Evolutionary conservation across 148 eudicot species (phyloP), one percentile per base, ranked within the genome.

Genomic region (Amaranthus palmeri): DNA sequence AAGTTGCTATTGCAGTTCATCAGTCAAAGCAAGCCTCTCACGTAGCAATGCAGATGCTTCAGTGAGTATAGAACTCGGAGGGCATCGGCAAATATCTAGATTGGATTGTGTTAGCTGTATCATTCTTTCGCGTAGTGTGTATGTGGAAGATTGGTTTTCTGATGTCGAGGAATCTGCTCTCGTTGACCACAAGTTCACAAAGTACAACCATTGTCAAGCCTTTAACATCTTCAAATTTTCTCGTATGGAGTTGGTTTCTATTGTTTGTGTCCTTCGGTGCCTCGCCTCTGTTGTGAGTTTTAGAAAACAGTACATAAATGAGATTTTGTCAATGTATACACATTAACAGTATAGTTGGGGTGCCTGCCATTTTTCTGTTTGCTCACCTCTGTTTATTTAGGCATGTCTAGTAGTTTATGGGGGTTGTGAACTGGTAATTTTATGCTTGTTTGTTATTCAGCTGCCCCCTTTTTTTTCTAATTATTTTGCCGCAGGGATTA

Each of bases 321-420:
- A 74, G 81, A 70, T 81, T 81, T 81, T 81, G 81, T 66, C 70
- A 56, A 54, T 77, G 81, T 77, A 69, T 76, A 77, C 81, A 72
- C 68, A 25, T 25, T 25, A 25, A 25, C 36, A 73, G 54, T 68
- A 61, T 69, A 76, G 80, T 47, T 50, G 53, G 71, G 58, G 70
- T 62, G 36, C 36, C 36, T 25, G 36, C 36, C 36, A 25, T 25
- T 25, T 25, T 58, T 69, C 9, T 9, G 46, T 54, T 41, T 60
- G 76, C 62, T 64, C 70, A 53, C 76, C 68, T 47, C 65, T 72
- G 72, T 25, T 25, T 25, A 25, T 25, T 25, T 77, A 77, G 80
- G 74, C 61, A 41, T 42, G 73, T 72, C 63, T 59, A 72, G 62
- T 54, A 25, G 36, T 74, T n/a, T 47, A 59, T 51, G 68, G 68